Conservation (phyloP, 148 eudicot species). For the Tetragonia tetragonoides region DNA sequence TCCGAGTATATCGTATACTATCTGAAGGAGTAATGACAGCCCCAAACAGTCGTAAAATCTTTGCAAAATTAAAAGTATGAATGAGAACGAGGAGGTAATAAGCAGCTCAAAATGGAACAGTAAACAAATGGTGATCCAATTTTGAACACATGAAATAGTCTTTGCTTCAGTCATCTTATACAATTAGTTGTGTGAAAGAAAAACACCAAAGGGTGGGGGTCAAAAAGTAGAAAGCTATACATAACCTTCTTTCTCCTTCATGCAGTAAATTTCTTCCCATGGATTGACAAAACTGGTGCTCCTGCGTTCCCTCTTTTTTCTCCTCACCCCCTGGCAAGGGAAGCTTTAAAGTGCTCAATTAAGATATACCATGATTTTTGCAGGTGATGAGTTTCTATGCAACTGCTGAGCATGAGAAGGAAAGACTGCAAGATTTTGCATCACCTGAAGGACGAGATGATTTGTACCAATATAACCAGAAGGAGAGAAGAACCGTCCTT, state of each 20-base stretch:
- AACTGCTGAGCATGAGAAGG: slow-evolving; percentile 89
- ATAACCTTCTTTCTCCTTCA: background rate
- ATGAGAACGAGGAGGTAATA: background rate
- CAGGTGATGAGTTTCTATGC: slow-evolving; percentile 96
- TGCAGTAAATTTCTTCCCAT: background rate
- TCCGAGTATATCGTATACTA: background rate
- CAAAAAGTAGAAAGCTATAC: background rate
- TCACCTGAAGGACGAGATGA: slow-evolving; percentile 98
- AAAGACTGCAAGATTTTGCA: slow-evolving; percentile 83
- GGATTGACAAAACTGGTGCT: background rate
- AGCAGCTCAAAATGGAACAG: background rate
- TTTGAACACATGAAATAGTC: background rate
- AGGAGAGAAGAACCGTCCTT: slow-evolving; percentile 84
- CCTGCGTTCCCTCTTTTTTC: background rate
- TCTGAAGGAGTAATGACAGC: background rate
- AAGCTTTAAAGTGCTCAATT: background rate
- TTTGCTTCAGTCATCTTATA: background rate
- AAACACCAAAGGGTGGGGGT: background rate
- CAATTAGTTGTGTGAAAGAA: background rate
- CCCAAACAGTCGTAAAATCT: background rate
- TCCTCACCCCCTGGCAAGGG: background rate
- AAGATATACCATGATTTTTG: slow-evolving; percentile 17
- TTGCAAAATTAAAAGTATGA: background rate
- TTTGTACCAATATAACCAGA: slow-evolving; percentile 85
- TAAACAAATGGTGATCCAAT: background rate